Evolutionary conservation across 164 flowering plant species (phyloP).

Genomic region (Magnolia sinica): DNA sequence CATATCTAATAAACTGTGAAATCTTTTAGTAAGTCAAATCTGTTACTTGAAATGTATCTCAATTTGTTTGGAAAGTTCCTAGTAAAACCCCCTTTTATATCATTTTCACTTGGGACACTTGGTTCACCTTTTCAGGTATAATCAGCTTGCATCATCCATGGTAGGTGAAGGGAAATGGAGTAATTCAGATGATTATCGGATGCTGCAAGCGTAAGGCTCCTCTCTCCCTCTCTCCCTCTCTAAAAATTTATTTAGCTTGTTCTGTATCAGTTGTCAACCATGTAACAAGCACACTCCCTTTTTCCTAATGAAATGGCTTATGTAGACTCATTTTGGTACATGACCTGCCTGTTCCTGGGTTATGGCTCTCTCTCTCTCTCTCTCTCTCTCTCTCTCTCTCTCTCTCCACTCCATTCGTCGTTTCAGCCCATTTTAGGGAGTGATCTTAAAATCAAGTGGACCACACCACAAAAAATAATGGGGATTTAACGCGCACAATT

Average conservation of each 20-base stretch:
- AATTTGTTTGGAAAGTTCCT: background rate
- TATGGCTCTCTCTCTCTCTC: too few relatives aligned
- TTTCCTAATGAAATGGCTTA: too few relatives aligned
- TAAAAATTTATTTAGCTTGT: too few relatives aligned
- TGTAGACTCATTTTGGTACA: too few relatives aligned
- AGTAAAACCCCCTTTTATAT: background rate
- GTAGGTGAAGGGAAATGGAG: conserved; percentile 55
- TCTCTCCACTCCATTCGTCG: too few relatives aligned
- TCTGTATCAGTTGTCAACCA: background rate
- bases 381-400: too few relatives aligned
- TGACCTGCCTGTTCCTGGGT: too few relatives aligned
- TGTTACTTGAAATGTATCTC: background rate
- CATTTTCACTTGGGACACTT: background rate
- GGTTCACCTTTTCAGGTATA: conserved; percentile 19
- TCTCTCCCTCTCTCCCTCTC: too few relatives aligned
- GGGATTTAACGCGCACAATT: too few relatives aligned
- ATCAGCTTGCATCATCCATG: conserved; percentile 51
- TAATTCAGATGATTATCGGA: conserved; percentile 56
- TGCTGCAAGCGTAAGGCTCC: conserved; percentile 29
- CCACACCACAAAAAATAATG: too few relatives aligned
- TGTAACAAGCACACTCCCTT: background rate
- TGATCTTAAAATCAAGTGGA: too few relatives aligned
- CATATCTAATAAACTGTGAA: background rate
- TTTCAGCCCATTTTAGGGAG: too few relatives aligned
- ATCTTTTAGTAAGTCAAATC: background rate